Evolutionary conservation across 768 basidiomycete genomes (phyloP).

Genomic region (Pisolithus orientalis): DNA sequence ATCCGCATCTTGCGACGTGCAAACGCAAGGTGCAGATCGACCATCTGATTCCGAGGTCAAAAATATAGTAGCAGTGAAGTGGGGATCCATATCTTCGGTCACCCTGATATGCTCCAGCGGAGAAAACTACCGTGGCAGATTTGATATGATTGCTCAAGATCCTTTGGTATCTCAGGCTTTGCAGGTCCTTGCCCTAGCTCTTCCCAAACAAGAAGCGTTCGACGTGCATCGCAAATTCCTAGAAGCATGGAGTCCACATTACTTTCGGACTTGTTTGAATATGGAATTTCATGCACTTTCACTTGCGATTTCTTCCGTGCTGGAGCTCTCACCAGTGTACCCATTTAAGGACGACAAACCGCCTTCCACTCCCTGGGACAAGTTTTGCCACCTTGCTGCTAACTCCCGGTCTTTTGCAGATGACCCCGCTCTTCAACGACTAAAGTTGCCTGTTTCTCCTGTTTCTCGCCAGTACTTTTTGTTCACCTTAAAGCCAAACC

Average conservation of each 20-base stretch:
- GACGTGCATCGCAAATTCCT: constrained; percentile 51
- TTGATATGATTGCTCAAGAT: constrained; percentile 54
- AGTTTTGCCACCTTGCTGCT: constrained; percentile 34
- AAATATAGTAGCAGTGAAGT: constrained; percentile 39
- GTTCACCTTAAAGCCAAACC: constrained; percentile 31
- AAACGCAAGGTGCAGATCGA: neutral
- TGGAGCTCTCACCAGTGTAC: constrained; percentile 34
- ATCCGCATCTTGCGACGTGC: constrained; percentile 6
- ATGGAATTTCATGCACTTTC: constrained; percentile 54
- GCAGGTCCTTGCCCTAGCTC: constrained; percentile 51
- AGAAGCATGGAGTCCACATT: constrained; percentile 45
- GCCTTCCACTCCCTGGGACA: constrained; percentile 39
- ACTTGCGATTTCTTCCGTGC: constrained; percentile 42
- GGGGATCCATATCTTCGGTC: constrained; percentile 45
- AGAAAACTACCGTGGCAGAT: constrained; percentile 35
- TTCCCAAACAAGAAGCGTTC: constrained; percentile 54
- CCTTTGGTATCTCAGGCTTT: constrained; percentile 53
- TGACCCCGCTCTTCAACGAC: constrained; percentile 48
- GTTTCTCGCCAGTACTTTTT: constrained; percentile 22
- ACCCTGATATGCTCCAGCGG: constrained; percentile 52
- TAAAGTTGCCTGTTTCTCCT: constrained; percentile 32
- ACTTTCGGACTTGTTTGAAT: constrained; percentile 38
- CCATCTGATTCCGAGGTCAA: constrained; percentile 12
- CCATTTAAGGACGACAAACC: constrained; percentile 9
- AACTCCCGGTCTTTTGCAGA: constrained; percentile 47